A percentile compares a stretch with the other conserved stretches of the same genome.
These are phyloP conservation scores for Raphanus sativus DNA, from an alignment of 345 rosid genomes.

Conservation along the genomic window DNA sequence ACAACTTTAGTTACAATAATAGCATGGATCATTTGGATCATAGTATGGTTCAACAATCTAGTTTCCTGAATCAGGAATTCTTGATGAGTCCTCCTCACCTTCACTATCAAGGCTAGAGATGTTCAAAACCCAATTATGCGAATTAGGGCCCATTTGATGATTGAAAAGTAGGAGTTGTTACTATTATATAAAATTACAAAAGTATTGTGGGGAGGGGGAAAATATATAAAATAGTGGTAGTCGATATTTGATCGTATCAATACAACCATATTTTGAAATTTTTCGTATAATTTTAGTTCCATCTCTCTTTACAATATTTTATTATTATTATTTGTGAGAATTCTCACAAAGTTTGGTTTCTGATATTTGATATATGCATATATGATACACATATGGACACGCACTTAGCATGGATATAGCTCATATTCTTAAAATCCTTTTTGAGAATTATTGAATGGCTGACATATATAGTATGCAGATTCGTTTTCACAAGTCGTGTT, in stretches of 20 bases:
- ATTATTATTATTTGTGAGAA: no score
- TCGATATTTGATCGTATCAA: conserved; percentile 7
- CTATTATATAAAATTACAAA: neutral
- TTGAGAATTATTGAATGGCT: neutral
- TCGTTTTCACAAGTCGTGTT: conserved; percentile 4
- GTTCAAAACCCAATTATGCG: conserved; percentile 12
- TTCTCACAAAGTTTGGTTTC: no score
- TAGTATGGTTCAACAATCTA: conserved; percentile 25
- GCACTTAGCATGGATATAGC: neutral
- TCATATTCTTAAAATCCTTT: neutral
- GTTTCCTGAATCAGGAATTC: conserved; percentile 50
- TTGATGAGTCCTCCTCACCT: conserved; percentile 55
- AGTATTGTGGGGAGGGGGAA: conserved; percentile 12
- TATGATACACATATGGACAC: neutral
- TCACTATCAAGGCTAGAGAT: conserved; percentile 52
- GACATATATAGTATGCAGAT: neutral
- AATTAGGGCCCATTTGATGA: conserved; percentile 27
- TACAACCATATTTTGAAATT: conserved; percentile 6
- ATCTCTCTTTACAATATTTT: neutral
- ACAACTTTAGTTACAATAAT: conserved; percentile 52
- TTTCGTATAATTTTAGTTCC: neutral
- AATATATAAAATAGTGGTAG: conserved; percentile 2
- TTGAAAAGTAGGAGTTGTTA: conserved; percentile 23
- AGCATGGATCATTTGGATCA: conserved; percentile 43
- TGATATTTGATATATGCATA: neutral